These are phyloP conservation scores for Paragyromitra xinjiangensis DNA, from an alignment of 495 filamentous ascomycete species.

Conservation along the genomic window DNA sequence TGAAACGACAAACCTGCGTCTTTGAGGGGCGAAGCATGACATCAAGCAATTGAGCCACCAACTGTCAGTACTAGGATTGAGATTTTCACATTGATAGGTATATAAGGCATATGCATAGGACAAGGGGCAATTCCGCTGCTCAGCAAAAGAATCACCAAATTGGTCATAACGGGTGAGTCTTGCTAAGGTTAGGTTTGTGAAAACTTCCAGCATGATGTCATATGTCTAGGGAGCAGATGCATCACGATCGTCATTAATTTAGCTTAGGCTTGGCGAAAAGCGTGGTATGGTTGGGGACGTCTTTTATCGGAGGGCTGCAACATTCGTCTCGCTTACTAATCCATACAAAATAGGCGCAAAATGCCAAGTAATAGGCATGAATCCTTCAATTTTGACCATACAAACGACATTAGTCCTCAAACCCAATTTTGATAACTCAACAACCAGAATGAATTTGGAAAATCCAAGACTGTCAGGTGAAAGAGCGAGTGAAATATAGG, in stretches of 20 bases:
- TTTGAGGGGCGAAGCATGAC: not conserved
- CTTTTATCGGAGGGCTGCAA: too few species aligned
- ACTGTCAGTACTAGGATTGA: too few species aligned
- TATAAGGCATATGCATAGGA: not conserved
- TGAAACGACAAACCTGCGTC: not conserved
- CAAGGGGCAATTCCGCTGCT: not conserved
- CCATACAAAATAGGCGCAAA: too few species aligned
- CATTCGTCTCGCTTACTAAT: too few species aligned
- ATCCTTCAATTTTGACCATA: too few species aligned
- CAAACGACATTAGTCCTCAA: too few species aligned
- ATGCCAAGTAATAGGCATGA: too few species aligned
- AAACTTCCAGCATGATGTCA: not conserved
- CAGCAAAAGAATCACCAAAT: not conserved
- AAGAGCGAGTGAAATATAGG: too few species aligned
- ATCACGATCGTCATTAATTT: not conserved
- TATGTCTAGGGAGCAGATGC: not conserved
- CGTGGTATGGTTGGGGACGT: too few species aligned
- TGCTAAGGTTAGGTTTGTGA: not conserved
- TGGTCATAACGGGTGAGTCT: not conserved
- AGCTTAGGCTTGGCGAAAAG: not conserved
- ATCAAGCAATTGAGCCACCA: not conserved
- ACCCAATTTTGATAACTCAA: too few species aligned
- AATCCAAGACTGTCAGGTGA: too few species aligned
- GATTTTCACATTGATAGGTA: not conserved
- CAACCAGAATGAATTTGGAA: too few species aligned